Conservation (phyloP, 192 early-diverging fungal genomes). For the Coemansia umbellata region DNA sequence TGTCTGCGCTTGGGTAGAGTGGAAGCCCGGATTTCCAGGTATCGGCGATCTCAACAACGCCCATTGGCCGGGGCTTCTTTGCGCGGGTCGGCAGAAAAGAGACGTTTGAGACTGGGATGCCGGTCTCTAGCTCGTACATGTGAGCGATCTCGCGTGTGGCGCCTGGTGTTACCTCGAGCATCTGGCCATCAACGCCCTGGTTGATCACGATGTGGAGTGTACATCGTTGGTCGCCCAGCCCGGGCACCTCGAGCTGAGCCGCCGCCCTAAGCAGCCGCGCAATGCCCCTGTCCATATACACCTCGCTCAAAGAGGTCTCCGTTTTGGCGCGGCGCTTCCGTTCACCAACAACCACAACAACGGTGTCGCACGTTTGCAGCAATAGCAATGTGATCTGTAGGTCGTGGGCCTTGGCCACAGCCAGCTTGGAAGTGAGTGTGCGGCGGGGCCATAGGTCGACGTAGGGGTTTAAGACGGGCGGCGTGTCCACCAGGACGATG, state of each 20-base stretch:
- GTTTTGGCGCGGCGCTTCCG: neutral
- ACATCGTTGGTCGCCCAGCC: constrained; percentile 6
- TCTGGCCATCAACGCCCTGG: neutral
- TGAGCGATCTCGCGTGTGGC: neutral
- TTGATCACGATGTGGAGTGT: constrained; percentile 22
- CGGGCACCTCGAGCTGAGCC: constrained; percentile 7
- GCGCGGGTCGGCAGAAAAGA: constrained; percentile 2
- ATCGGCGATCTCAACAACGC: constrained; percentile 9
- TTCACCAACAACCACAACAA: constrained; percentile 17
- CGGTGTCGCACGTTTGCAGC: constrained; percentile 27
- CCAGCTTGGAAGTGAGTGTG: neutral
- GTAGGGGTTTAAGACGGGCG: constrained; percentile 9
- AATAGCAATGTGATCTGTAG: constrained; percentile 26
- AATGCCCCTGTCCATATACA: constrained; percentile 14
- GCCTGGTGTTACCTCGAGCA: neutral
- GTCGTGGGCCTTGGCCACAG: constrained; percentile 10
- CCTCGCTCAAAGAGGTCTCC: neutral
- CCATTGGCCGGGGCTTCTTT: neutral
- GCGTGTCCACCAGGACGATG: constrained; percentile 21
- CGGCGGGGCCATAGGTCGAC: constrained; percentile 1
- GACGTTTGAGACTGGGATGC: constrained; percentile 15
- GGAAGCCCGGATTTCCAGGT: neutral
- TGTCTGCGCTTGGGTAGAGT: constrained; percentile 4
- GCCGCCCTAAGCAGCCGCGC: constrained; percentile 13
- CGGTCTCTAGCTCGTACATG: constrained; percentile 20